Conservation (phyloP, 2,329 filamentous ascomycete genomes). For the Phialophora expanda region DNA sequence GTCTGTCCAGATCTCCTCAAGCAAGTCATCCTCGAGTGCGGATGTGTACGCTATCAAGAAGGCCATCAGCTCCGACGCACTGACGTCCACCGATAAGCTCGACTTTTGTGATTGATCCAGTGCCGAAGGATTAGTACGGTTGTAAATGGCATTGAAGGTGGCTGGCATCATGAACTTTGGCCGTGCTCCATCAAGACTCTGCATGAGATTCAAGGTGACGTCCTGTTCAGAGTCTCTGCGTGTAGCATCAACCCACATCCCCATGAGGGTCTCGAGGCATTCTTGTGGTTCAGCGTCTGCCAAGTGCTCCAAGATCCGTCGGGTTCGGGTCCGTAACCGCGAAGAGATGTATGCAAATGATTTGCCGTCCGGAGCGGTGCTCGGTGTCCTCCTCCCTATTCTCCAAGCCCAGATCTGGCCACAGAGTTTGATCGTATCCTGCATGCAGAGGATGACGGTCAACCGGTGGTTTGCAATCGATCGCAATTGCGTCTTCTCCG, state of each 20-base stretch:
- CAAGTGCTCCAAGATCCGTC: constrained; percentile 86
- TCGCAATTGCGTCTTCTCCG: constrained; percentile 77
- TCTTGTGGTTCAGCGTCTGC: constrained; percentile 92
- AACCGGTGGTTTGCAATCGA: constrained; percentile 90
- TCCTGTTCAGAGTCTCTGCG: constrained; percentile 57
- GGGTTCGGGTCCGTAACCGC: constrained; percentile 85
- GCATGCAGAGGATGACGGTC: constrained; percentile 93
- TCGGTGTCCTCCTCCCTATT: constrained; percentile 60
- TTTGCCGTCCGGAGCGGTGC: constrained; percentile 72
- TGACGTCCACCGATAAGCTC: constrained; percentile 82
- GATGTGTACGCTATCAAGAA: constrained; percentile 90
- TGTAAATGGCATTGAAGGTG: constrained; percentile 95
- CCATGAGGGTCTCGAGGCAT: constrained; percentile 87
- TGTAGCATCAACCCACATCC: constrained; percentile 71
- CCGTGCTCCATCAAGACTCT: constrained; percentile 86
- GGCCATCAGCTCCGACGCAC: constrained; percentile 80
- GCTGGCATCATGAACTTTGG: constrained; percentile 92
- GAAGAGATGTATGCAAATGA: constrained; percentile 91
- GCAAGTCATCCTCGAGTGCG: constrained; percentile 92
- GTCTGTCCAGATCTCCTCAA: constrained; percentile 97
- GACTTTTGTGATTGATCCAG: constrained; percentile 82
- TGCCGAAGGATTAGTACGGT: constrained; percentile 81
- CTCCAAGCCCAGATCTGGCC: constrained; percentile 96
- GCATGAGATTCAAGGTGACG: constrained; percentile 78
- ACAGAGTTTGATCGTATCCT: constrained; percentile 90